These are phyloP conservation scores for Pyrenula massariospora DNA, from an alignment of 495 filamentous ascomycete species.

Conservation along the genomic window DNA sequence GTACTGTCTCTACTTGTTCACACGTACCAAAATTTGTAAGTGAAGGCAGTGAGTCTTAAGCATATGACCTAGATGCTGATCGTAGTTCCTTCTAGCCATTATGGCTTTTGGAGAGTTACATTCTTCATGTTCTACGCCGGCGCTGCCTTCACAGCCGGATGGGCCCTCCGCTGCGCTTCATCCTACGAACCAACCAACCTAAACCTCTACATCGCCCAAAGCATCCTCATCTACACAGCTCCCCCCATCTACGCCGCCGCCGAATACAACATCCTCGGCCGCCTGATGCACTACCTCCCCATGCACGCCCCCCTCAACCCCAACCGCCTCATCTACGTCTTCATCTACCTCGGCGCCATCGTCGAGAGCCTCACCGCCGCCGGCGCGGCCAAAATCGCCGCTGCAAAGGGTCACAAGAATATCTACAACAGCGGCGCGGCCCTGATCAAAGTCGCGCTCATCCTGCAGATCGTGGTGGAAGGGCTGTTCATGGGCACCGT, in stretches of 20 bases:
- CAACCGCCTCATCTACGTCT: constrained; percentile 20
- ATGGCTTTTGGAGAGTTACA: constrained; percentile 28
- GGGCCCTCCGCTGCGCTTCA: constrained; percentile 25
- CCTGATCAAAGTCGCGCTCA: constrained; percentile 20
- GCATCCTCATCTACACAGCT: constrained; percentile 36
- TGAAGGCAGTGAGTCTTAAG: neutral
- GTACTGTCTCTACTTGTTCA: constrained; percentile 21
- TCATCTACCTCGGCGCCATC: constrained; percentile 21
- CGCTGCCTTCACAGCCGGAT: constrained; percentile 28
- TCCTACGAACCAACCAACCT: constrained; percentile 20
- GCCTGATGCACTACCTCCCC: constrained; percentile 35
- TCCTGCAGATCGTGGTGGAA: constrained; percentile 26
- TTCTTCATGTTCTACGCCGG: constrained; percentile 32
- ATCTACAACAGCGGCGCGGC: constrained; percentile 16
- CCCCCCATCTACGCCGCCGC: constrained; percentile 45
- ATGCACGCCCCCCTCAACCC: constrained; percentile 30
- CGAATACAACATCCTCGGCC: constrained; percentile 45
- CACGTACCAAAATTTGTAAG: constrained; percentile 27
- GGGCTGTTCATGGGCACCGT: constrained; percentile 19
- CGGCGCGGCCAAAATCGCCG: constrained; percentile 25
- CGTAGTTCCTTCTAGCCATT: constrained; percentile 12
- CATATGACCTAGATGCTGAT: neutral
- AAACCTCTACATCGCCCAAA: constrained; percentile 38
- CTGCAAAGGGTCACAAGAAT: constrained; percentile 8
- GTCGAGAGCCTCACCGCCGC: constrained; percentile 25